Evolutionary conservation across 2,329 filamentous ascomycete genomes (phyloP).

Genomic region (Fusarium paranaense): DNA sequence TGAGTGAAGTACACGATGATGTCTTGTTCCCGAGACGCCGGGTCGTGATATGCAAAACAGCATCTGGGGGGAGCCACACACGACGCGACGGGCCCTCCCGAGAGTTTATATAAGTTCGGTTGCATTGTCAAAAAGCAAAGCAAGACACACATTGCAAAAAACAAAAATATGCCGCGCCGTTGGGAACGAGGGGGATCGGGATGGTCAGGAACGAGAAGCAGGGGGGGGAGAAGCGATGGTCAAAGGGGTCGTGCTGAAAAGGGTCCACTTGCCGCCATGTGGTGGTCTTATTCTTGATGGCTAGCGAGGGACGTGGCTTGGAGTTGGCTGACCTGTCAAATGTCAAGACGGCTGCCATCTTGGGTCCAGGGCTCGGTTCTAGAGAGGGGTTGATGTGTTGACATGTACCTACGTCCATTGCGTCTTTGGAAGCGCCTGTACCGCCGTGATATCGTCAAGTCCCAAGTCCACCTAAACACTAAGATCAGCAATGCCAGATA

Average conservation of each 20-base stretch:
- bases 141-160: conserved; percentile 7
- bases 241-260: conserved; percentile 15
- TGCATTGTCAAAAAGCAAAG: conserved; percentile 4
- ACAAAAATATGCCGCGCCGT: conserved; percentile 15
- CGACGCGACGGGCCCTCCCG: background rate
- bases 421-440: background rate
- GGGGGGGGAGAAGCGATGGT: background rate
- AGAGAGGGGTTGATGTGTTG: background rate
- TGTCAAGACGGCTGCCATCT: background rate
- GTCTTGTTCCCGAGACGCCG: background rate
- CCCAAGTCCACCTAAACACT: background rate
- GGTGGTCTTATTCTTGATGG: conserved; percentile 36
- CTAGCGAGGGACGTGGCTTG: conserved; percentile 25
- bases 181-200: conserved; percentile 8
- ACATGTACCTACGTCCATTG: background rate
- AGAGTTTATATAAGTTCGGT: background rate
- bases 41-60: conserved; percentile 7
- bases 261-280: conserved; percentile 28
- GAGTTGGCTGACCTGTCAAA: conserved; percentile 1
- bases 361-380: background rate
- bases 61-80: background rate
- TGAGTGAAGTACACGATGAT: background rate
- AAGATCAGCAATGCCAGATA: background rate
- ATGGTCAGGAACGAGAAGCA: conserved; percentile 15
- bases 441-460: background rate